Conservation (phyloP, 73 alveolate species). For the Paramecium tetraurelia region DNA sequence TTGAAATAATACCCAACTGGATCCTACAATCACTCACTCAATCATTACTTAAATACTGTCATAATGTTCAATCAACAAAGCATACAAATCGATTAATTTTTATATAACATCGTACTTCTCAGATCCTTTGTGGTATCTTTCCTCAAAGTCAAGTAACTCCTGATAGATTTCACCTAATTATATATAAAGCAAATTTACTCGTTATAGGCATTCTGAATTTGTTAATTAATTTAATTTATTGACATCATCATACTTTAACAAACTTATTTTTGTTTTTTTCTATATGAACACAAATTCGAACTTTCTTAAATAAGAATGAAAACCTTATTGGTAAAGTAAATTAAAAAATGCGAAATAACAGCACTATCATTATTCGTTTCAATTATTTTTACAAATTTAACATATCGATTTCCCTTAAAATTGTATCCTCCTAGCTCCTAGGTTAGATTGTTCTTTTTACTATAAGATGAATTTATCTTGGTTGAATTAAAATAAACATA, state of each 20-base stretch:
- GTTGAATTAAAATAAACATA: too few species aligned
- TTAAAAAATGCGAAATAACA: neutral
- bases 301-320: neutral
- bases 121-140: neutral
- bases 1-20: neutral
- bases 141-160: neutral
- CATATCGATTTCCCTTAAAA: too few species aligned
- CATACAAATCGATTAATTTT: constrained; percentile 2
- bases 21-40: neutral
- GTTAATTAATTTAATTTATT: neutral
- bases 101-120: constrained; percentile 2
- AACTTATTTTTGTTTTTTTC: neutral
- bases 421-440: too few species aligned
- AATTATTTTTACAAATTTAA: neutral
- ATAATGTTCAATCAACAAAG: neutral
- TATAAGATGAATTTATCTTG: too few species aligned
- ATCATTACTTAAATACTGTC: neutral
- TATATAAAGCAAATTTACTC: neutral
- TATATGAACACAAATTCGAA: neutral
- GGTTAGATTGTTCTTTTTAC: too few species aligned
- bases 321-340: neutral
- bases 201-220: neutral
- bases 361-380: neutral
- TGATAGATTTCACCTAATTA: neutral
- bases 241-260: neutral